phyloP scores from a whole-genome alignment of 768 basidiomycete species.

The Russula brevipes region DNA sequence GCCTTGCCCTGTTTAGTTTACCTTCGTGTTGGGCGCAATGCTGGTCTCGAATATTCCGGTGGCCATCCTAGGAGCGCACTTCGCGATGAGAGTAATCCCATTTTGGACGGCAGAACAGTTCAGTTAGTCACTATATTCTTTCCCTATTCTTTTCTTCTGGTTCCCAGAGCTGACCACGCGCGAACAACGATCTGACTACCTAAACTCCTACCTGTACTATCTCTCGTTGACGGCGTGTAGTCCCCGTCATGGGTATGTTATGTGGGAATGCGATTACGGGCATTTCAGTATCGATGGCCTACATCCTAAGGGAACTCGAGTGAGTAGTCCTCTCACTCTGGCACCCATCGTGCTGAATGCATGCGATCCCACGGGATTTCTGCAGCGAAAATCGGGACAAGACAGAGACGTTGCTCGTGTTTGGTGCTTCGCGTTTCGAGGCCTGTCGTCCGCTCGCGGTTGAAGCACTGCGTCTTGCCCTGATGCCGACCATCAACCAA shows the following conservation, averaged over 20 bases:
- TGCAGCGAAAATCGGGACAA: slow-evolving; percentile 77
- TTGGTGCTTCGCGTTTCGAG: slow-evolving; percentile 53
- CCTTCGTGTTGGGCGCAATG: slow-evolving; percentile 61
- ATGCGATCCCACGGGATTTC: not conserved
- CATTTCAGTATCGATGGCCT: slow-evolving; percentile 36
- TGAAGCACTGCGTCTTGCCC: slow-evolving; percentile 69
- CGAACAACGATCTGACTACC: too few species aligned
- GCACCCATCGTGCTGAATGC: not conserved
- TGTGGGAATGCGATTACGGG: slow-evolving; percentile 73
- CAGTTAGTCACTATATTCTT: slow-evolving; percentile 35
- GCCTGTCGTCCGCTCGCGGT: slow-evolving; percentile 75
- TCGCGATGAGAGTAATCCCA: slow-evolving; percentile 68
- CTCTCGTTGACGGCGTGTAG: slow-evolving; percentile 34
- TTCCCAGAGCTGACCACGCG: not conserved
- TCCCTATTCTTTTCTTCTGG: not conserved
- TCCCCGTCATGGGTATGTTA: slow-evolving; percentile 83
- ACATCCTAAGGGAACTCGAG: slow-evolving; percentile 73
- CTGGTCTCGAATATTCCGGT: slow-evolving; percentile 73
- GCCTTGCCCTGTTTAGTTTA: slow-evolving; percentile 45
- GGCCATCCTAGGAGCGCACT: slow-evolving; percentile 68
- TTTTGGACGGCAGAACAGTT: slow-evolving; percentile 85
- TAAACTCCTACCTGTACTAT: not conserved
- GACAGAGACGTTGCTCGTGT: slow-evolving; percentile 79
- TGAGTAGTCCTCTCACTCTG: slow-evolving; percentile 34
- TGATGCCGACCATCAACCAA: slow-evolving; percentile 78